Evolutionary conservation across 169 alveolate genomes (phyloP).

Genomic region (Perkinsus marinus): DNA sequence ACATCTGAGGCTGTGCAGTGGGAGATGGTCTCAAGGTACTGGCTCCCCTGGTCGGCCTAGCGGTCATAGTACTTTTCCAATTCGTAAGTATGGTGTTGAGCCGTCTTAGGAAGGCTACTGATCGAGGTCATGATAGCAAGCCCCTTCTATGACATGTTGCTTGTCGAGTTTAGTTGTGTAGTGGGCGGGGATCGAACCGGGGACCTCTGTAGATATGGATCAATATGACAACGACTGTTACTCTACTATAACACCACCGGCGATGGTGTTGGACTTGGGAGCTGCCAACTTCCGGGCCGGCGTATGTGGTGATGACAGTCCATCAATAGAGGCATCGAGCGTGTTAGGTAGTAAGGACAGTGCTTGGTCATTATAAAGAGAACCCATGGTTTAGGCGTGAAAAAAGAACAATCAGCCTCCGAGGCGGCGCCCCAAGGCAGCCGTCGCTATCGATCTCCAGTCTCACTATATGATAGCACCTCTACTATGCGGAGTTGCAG

Average conservation of each 20-base stretch:
- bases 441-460: background rate
- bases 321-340: background rate
- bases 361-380: background rate
- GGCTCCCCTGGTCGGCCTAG: background rate
- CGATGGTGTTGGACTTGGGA: background rate
- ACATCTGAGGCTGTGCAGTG: too few species aligned
- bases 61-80: background rate
- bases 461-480: background rate
- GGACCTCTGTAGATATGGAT: background rate
- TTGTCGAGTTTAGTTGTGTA: background rate
- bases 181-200: background rate
- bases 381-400: background rate
- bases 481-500: background rate
- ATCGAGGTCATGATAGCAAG: background rate
- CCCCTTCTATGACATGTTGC: background rate
- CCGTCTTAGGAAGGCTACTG: background rate
- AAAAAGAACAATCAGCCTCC: too few species aligned
- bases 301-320: background rate
- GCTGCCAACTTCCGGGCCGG: background rate
- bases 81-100: background rate
- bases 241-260: background rate
- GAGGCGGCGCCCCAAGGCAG: too few species aligned
- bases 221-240: background rate
- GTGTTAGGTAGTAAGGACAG: background rate
- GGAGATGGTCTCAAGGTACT: background rate